A percentile compares a stretch with the other conserved stretches of the same genome.
These are phyloP conservation scores for Cladophialophora yegresii DNA, from an alignment of 2,329 filamentous ascomycete species.

Conservation along the genomic window DNA sequence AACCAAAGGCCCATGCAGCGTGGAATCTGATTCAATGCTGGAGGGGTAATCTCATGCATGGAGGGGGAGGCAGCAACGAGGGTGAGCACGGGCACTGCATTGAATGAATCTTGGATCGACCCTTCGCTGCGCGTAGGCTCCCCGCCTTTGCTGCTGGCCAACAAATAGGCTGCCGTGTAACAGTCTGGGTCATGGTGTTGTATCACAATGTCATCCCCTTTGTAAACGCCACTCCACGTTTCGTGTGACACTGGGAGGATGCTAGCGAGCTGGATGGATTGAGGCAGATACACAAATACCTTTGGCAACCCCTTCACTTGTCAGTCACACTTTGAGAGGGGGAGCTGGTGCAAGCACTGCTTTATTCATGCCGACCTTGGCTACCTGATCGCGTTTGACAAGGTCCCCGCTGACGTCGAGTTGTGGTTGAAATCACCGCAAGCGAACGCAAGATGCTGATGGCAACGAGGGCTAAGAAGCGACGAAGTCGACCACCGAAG, in stretches of 20 bases:
- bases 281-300: slow-evolving; percentile 11
- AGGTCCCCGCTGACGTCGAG: background rate
- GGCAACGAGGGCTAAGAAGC: background rate
- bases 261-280: slow-evolving; percentile 13
- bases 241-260: slow-evolving; percentile 23
- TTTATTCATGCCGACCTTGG: background rate
- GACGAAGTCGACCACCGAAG: background rate
- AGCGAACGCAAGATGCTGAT: slow-evolving; percentile 5
- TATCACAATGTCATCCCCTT: slow-evolving; percentile 25
- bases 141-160: slow-evolving; percentile 21
- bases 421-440: slow-evolving; percentile 3
- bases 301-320: background rate
- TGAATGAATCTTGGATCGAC: background rate
- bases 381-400: slow-evolving; percentile 3
- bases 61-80: slow-evolving; percentile 9
- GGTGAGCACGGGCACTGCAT: slow-evolving; percentile 1
- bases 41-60: slow-evolving; percentile 14
- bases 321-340: background rate
- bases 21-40: background rate
- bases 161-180: slow-evolving; percentile 13
- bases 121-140: slow-evolving; percentile 19
- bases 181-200: slow-evolving; percentile 14
- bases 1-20: slow-evolving; percentile 7
- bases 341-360: background rate
- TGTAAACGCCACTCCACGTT: slow-evolving; percentile 22